Base-by-base conservation (phyloP, 2,329 filamentous ascomycete genomes). In the Colletotrichum graminicola region DNA sequence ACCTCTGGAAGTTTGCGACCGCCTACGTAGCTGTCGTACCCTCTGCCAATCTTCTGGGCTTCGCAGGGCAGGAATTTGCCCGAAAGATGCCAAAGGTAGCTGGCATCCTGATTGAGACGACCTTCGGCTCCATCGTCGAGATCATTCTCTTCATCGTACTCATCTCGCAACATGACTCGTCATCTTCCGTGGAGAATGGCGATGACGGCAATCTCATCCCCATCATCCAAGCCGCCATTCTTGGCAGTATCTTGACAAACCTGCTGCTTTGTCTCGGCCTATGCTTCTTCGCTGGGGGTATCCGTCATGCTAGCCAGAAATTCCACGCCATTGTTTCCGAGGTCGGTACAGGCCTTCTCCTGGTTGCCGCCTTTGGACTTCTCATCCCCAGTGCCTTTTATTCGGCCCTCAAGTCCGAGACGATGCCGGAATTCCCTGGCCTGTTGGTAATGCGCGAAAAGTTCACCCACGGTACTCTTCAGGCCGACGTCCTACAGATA, bases 201-300 rank as follows among this genome's bases (percentile, higher is more conserved):
- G 77, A 79, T 6, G 79, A 80, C 47, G 79, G 81, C 2, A 79
- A 82, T 54, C 73, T 78, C 78, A 87, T 91, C 54, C 84, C 85
- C 2, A 90, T 93, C 75, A 92, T 93, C 62, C 87, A 91, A 76
- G 90, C 90, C 65, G 91, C 91, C 5, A 92, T 93, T 62, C 82
- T 93, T 0, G 91, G 91, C 16, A 92, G 90, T 2, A 91, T 93
- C 55, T 77, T 93, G 61, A 91, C 91, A 16, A 93, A 93, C 57
- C 79, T 92, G 39, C 80, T 93, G 12, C 85, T 93, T 1, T 93
- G 91, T 73, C 80, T 93, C 36, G 91, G 91, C 0, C 78, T 88
- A 39, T 93, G 91, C 77, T 93, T 93, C 80, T 87, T 92, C 65
- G 84, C 88, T 18, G 91, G 91, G 34, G 91, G 91, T 6, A 76